These are phyloP conservation scores for Suillus fuscotomentosus DNA, from an alignment of 768 basidiomycete species.

Conservation along the genomic window DNA sequence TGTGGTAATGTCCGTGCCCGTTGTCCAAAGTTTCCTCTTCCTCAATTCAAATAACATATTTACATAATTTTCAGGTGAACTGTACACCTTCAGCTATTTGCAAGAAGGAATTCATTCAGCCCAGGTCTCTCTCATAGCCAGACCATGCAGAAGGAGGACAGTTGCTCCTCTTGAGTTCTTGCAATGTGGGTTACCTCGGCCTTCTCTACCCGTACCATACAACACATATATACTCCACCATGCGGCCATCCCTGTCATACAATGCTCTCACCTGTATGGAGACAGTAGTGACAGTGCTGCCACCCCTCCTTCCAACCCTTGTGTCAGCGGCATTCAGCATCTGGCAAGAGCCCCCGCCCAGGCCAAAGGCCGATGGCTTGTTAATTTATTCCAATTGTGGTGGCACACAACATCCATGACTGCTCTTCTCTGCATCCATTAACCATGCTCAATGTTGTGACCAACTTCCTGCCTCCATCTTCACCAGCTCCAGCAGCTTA, in stretches of 20 bases:
- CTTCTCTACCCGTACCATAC: neutral
- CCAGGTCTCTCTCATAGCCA: too few relatives aligned
- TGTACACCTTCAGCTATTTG: too few relatives aligned
- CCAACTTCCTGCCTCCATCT: conserved; percentile 43
- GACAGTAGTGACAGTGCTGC: neutral
- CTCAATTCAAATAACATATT: too few relatives aligned
- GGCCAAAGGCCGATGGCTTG: neutral
- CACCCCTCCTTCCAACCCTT: neutral
- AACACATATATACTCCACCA: neutral
- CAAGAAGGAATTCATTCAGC: too few relatives aligned
- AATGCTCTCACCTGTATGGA: neutral
- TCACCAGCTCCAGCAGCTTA: conserved; percentile 35
- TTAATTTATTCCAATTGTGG: neutral
- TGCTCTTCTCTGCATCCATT: conserved; percentile 6
- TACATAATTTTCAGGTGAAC: too few relatives aligned
- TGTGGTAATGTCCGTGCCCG: too few relatives aligned
- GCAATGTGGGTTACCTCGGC: neutral
- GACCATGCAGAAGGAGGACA: neutral
- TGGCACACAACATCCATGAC: neutral
- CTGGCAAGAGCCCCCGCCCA: neutral
- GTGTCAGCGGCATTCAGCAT: neutral
- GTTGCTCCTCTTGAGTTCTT: neutral
- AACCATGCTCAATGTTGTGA: conserved; percentile 40
- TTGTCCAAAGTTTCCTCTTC: too few relatives aligned
- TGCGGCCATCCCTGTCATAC: neutral